Percentiles rank a stretch among this genome's conserved stretches.
phyloP scores from a whole-genome alignment of 2,329 filamentous ascomycete genomes.

The Cadophora luteo-olivacea region DNA sequence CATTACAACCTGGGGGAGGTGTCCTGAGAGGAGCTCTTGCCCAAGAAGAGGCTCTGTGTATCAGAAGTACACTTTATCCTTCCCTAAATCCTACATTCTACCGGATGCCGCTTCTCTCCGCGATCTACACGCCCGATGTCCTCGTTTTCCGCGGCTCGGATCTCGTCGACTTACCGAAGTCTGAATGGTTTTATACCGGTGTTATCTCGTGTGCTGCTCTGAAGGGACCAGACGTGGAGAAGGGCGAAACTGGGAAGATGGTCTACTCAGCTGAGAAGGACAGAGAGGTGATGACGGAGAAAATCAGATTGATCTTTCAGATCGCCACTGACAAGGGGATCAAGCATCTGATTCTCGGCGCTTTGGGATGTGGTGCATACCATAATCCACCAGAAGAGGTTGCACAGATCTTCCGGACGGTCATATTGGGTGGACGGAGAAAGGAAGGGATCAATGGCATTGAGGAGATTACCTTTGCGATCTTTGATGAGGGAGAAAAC shows the following conservation, averaged over 20 bases:
- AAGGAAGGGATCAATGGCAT: conserved; percentile 66
- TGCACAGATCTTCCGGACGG: conserved; percentile 66
- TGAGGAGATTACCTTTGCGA: conserved; percentile 66
- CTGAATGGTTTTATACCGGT: conserved; percentile 34
- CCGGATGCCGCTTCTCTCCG: conserved; percentile 33
- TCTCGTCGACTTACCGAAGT: conserved; percentile 54
- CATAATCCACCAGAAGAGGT: conserved; percentile 66
- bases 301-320: conserved; percentile 48
- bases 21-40: conserved; percentile 67
- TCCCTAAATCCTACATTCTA: conserved; percentile 52
- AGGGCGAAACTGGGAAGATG: conserved; percentile 3
- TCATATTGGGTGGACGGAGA: conserved; percentile 59
- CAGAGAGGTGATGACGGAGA: conserved; percentile 39
- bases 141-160: conserved; percentile 56
- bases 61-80: conserved; percentile 61
- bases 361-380: conserved; percentile 73
- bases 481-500: conserved; percentile 60
- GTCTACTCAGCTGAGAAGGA: conserved; percentile 41
- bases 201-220: conserved; percentile 40
- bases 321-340: conserved; percentile 53
- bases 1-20: conserved; percentile 63
- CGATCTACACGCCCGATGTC: conserved; percentile 62
- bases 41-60: conserved; percentile 74
- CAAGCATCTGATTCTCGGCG: conserved; percentile 69
- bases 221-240: conserved; percentile 30